Evolutionary conservation across 148 eudicot genomes (phyloP), one percentile per base, ranked within the genome.

Genomic region (Camellia lanceoleosa): DNA sequence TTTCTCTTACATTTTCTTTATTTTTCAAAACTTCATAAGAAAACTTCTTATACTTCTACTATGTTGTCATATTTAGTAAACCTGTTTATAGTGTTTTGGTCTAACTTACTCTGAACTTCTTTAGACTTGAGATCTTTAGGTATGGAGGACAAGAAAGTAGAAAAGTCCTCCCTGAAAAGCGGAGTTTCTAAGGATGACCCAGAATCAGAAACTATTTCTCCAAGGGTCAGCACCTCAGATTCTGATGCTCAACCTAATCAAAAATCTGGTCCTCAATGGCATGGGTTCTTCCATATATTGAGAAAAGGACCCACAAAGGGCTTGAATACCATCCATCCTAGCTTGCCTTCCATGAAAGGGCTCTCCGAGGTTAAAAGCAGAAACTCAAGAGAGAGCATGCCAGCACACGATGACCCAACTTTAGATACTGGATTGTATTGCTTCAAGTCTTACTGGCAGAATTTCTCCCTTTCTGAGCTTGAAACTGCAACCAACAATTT

Each of bases 361-460:
- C 89, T 91, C 47, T 72, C 90, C 1, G 84, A 84, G 82, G 84
- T 78, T 73, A 90, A 87, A 68, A 90, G 89, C 84, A 84, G 91
- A 78, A 90, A 86, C 60, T 83, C 92, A 43, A 85, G 88, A 68
- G 86, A 89, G 78, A 88, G 85, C 78, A 72, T 92, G 87, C 89
- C 93, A 38, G 81, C 83, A 1, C 76, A 86, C 30, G 77, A 76
- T 2, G 78, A 89, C 63, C 89, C 94, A 58, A 59, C 82, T 44
- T 72, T 93, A 52, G 90, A 93, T 68, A 76, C 81, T 15, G 90
- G 87, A 1, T 74, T 93, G 82, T 83, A 80, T 77, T 90, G 91
- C 76, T 84, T 94, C 64, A 90, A 87, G 81, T 81, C 98, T 71
- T 79, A 92, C 41, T 96, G 99, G 99, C 89, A 84, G 86, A 92